Base-by-base conservation (phyloP, 345 rosid genomes). In the Eucalyptus tenuipes region DNA sequence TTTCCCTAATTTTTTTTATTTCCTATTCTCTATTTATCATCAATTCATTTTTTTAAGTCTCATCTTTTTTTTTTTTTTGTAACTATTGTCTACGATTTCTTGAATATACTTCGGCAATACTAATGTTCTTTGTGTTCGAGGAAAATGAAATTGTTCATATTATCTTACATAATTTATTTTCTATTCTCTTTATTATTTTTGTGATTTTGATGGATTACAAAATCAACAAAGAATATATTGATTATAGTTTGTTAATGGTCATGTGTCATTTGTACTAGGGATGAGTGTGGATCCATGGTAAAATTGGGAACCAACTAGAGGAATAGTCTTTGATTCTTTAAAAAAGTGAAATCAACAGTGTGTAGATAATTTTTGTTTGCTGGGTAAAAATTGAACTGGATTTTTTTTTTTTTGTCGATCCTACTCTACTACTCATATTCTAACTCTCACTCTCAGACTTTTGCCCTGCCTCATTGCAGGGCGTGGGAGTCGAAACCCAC, bases 51-150 rank as follows among this genome's bases (percentile, higher is more conserved):
- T 64, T n/a, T n/a, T 14, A 64, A n/a, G 75, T 64, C 37, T n/a
- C 10, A 0, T 64, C 7, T 6, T 29, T n/a, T n/a, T 13, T 64
- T 64, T 64, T n/a, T 64, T 8, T 29, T 14, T 3, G 0, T 0
- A 64, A 64, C 0, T 14, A 3, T 3, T 7, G 0, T 7, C 1
- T 14, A 0, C 75, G 1, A 14, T n/a, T n/a, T 64, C 20, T 16
- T n/a, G 37, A 64, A 64, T 7, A 64, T 13, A n/a, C 37, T n/a
- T 13, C 1, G 0, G 0, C 14, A 64, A 0, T 14, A 4, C 75
- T 64, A 14, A 64, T n/a, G n/a, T 14, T n/a, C 10, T 14, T 0
- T 0, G 68, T 61, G 15, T 61, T 61, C 31, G 3, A 12, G 7
- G 68, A 29, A 61, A 27, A 61, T 6, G 31, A 0, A 7, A 12